Percentiles rank a stretch among this genome's conserved stretches.
These are phyloP conservation scores for Pyrenophora seminiperda DNA, from an alignment of 2,329 filamentous ascomycete genomes.

Conservation along the genomic window DNA sequence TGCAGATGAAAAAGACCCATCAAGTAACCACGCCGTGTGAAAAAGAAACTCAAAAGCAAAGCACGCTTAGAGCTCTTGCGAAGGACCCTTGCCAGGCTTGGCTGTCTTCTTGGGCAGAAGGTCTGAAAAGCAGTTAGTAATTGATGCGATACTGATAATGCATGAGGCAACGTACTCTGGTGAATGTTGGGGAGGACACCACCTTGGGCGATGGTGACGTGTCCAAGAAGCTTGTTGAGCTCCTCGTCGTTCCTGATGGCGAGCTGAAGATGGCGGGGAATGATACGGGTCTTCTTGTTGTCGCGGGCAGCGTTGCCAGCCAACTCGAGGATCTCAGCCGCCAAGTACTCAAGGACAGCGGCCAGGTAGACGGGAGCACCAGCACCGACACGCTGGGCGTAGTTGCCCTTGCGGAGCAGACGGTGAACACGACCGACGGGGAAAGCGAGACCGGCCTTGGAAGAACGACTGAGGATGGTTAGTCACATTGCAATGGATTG, in stretches of 20 bases:
- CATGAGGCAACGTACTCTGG: slow-evolving; percentile 73
- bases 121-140: slow-evolving; percentile 66
- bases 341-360: slow-evolving; percentile 96
- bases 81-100: slow-evolving; percentile 89
- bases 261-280: slow-evolving; percentile 96
- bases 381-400: slow-evolving; percentile 98
- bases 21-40: slow-evolving; percentile 52
- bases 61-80: slow-evolving; percentile 84
- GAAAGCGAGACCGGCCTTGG: slow-evolving; percentile 99
- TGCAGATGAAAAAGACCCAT: slow-evolving; percentile 65
- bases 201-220: slow-evolving; percentile 96
- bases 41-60: slow-evolving; percentile 43
- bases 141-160: neutral
- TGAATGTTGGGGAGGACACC: slow-evolving; percentile 97
- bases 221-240: slow-evolving; percentile 96
- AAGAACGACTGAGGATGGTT: slow-evolving; percentile 77
- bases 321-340: slow-evolving; percentile 97
- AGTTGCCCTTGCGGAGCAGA: slow-evolving; percentile 99
- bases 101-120: slow-evolving; percentile 98
- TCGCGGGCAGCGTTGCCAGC: slow-evolving; percentile 98
- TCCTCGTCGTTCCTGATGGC: slow-evolving; percentile 99
- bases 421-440: slow-evolving; percentile 99
- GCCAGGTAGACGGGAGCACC: slow-evolving; percentile 97
- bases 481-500: slow-evolving; percentile 26
- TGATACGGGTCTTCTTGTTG: slow-evolving; percentile 99